Evolutionary conservation across 202 grass and related monocot genomes (phyloP).

Genomic region (Carex sylvatica): DNA sequence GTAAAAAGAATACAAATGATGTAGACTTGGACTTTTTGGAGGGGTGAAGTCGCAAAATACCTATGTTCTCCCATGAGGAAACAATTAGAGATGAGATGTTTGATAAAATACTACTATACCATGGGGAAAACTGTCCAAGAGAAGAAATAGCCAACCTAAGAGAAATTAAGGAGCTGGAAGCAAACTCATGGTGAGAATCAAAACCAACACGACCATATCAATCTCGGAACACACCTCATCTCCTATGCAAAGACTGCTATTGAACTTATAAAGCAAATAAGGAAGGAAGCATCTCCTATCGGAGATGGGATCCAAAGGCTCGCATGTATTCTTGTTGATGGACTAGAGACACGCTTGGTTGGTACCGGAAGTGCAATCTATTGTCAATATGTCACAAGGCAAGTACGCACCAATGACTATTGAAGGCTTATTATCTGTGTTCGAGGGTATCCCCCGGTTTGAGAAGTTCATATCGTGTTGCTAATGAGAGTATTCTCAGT

Average conservation of each 20-base stretch:
- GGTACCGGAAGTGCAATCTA: constrained; percentile 9
- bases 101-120: constrained; percentile 3
- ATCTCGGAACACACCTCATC: not conserved
- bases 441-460: not conserved
- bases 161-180: not conserved
- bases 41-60: constrained; percentile 21
- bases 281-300: constrained; percentile 8
- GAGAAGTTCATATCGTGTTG: not conserved
- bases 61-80: constrained; percentile 27
- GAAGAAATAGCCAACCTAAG: not conserved
- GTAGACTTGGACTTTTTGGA: not conserved
- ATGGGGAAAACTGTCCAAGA: not conserved
- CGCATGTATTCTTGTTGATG: constrained; percentile 9
- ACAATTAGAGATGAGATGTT: constrained; percentile 39
- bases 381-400: no score
- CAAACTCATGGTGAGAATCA: not conserved
- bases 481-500: not conserved
- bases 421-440: no score
- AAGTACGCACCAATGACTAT: no score
- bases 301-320: constrained; percentile 26
- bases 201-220: not conserved
- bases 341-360: constrained; percentile 19
- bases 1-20: not conserved
- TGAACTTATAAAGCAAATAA: constrained; percentile 32
- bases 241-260: constrained; percentile 11